These are phyloP conservation scores for Chytriomyces sp. DNA, from an alignment of 192 early-diverging fungal genomes.

Conservation along the genomic window DNA sequence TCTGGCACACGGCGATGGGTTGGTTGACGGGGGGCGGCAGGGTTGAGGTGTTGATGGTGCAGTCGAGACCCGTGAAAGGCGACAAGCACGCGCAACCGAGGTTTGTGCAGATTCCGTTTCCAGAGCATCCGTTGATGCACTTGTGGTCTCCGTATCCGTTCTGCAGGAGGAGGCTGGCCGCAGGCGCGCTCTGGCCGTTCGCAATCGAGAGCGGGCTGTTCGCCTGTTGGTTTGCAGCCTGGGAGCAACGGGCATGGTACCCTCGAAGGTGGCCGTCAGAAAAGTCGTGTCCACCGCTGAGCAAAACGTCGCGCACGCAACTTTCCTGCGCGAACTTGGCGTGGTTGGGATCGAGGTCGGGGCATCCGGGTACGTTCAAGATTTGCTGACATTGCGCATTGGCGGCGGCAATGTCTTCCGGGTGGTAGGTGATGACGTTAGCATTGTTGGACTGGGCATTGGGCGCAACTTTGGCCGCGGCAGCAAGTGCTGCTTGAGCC, in stretches of 20 bases:
- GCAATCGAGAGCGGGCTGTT: neutral
- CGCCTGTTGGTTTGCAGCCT: neutral
- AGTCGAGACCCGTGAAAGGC: constrained; percentile 20
- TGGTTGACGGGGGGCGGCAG: neutral
- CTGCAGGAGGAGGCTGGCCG: neutral
- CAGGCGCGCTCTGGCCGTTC: neutral
- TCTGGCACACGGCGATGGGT: neutral
- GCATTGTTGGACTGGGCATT: no score
- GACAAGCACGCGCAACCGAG: neutral
- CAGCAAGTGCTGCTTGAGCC: no score
- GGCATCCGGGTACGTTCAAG: neutral
- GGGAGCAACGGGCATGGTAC: neutral
- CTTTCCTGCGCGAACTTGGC: neutral
- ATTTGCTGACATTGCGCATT: neutral
- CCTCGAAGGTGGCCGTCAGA: neutral
- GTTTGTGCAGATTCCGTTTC: neutral
- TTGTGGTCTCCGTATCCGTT: neutral
- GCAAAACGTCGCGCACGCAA: neutral
- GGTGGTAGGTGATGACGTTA: no score
- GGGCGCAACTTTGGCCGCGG: no score
- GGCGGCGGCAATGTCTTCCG: neutral
- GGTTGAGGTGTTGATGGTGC: constrained; percentile 3
- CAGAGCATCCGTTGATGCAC: constrained; percentile 2
- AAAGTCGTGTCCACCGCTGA: neutral
- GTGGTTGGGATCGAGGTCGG: neutral